Evolutionary conservation across 768 basidiomycete genomes (phyloP), one percentile per base, ranked within the genome.

Genomic region (Lentinula edodes): DNA sequence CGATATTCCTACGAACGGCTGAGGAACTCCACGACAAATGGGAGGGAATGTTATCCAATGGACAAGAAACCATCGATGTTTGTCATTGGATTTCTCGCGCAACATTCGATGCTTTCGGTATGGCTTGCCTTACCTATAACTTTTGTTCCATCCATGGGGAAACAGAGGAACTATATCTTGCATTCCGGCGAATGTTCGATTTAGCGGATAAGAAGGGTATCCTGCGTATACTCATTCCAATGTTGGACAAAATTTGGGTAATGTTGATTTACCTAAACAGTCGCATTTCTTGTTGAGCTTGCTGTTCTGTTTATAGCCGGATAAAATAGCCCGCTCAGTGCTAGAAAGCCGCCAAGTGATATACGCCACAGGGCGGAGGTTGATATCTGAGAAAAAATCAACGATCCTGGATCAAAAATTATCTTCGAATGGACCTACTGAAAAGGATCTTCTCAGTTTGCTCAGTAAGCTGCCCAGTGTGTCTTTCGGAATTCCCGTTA

Each of bases 31-130:
- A 74, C 28, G 76, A 79, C 50, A 70, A 73, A 43, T 84, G 81
- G 82, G 73, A 73, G 32, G 65, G 61, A 35, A 67, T 77, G 9
- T 53, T 78, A 41, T 63, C 61, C 13, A 61, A 64, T 28, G 39
- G 45, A 45, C 59, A 64, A 34, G 62, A 64, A 3, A 69, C 70
- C 6, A 68, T 88, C 57, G 84, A 88, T 62, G 74, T 86, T 20
- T 72, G 78, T 23, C 78, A 80, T 60, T 88, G 84, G 82, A 67
- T 86, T n/a, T 82, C 82, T 12, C 80, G 85, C 32, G 80, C 82
- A 0, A 81, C 85, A 1, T 83, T 89, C 60, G 87, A 89, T 64
- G 77, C 86, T 10, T 85, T 88, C 52, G 87, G 86, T 9, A 72
- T 85, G 8, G 80, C 85, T 5, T 81, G 80, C 5, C 81, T 85